These are phyloP conservation scores for Aspergillus calidoustus DNA, from an alignment of 2,329 filamentous ascomycete species.

Conservation along the genomic window DNA sequence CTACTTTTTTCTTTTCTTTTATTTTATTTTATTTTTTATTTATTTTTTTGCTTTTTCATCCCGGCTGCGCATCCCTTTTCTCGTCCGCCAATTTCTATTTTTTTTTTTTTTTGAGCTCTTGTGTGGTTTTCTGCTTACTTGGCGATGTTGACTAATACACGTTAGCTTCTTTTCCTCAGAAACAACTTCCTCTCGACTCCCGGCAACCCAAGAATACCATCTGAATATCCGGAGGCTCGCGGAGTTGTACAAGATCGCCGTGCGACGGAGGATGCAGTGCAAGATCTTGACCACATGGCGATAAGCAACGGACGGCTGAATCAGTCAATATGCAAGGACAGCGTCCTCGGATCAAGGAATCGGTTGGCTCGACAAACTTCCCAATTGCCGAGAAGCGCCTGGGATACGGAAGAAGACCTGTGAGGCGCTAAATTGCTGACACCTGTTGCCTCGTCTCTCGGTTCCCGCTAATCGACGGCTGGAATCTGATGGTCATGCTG, in stretches of 20 bases:
- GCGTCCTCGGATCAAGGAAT: not conserved
- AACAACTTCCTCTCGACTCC: not conserved
- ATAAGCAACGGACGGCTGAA: conserved; percentile 25
- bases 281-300: conserved; percentile 30
- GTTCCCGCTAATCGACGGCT: conserved; percentile 8
- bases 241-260: conserved; percentile 27
- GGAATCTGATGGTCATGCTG: conserved; percentile 5
- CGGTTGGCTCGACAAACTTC: not conserved
- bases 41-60: not conserved
- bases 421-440: not conserved
- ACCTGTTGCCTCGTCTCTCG: conserved; percentile 7
- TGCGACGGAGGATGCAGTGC: conserved; percentile 21
- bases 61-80: not conserved
- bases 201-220: conserved; percentile 12
- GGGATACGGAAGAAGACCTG: conserved; percentile 1
- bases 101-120: not conserved
- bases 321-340: not conserved
- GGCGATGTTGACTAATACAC: conserved; percentile 7
- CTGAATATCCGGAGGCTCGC: conserved; percentile 18
- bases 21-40: not conserved
- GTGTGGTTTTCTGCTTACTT: conserved; percentile 8
- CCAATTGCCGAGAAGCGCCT: conserved; percentile 4
- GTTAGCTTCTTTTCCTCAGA: conserved; percentile 10
- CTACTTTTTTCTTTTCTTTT: not conserved
- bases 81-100: not conserved